Evolutionary conservation across 2,329 filamentous ascomycete genomes (phyloP).

Genomic region (Diaporthe eres): DNA sequence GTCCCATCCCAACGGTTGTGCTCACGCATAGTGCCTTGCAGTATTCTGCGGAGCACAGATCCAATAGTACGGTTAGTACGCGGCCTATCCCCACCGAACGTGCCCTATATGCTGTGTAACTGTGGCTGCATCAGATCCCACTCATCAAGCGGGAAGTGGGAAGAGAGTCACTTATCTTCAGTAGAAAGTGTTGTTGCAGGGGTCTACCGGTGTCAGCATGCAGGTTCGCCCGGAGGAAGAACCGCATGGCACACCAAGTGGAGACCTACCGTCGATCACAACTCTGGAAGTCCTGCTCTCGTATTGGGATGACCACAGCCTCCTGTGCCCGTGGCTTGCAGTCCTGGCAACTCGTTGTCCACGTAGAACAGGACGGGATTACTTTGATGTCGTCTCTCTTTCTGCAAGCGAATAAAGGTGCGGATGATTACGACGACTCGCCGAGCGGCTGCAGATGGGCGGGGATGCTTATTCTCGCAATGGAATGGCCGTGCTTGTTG

Average conservation of each 20-base stretch:
- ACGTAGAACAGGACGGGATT: not conserved
- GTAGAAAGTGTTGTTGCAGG: not conserved
- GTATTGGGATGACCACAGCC: not conserved
- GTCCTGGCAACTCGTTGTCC: not conserved
- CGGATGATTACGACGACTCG: constrained; percentile 16
- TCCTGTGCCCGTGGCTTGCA: not conserved
- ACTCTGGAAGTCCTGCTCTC: not conserved
- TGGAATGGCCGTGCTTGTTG: not conserved
- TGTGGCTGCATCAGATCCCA: not conserved
- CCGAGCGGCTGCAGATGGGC: not conserved
- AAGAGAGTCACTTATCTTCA: not conserved
- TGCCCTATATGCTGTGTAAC: not conserved
- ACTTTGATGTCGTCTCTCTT: not conserved
- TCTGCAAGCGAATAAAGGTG: not conserved
- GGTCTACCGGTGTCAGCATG: not conserved
- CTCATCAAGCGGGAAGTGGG: not conserved
- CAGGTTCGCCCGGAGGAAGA: not conserved
- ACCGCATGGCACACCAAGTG: not conserved
- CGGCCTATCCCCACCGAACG: not conserved
- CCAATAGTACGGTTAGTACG: not conserved
- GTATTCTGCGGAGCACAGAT: not conserved
- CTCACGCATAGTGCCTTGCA: not conserved
- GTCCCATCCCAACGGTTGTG: not conserved
- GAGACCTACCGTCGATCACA: not conserved
- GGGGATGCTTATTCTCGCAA: not conserved